These are phyloP conservation scores for Colletotrichum costaricense DNA, from an alignment of 2,329 filamentous ascomycete genomes.

Conservation along the genomic window DNA sequence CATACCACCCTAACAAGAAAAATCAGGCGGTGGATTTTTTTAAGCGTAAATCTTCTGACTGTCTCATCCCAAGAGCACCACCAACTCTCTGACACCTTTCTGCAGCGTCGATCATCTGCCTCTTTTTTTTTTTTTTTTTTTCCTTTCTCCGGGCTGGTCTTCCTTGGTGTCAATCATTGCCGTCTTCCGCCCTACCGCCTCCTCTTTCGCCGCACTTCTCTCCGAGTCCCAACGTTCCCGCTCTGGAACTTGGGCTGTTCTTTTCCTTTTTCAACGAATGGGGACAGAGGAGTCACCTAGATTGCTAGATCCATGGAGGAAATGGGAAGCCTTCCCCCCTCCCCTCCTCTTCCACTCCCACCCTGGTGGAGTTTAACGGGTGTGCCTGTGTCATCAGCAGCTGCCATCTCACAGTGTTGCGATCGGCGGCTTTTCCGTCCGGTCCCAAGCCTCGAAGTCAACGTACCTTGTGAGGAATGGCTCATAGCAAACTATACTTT, in stretches of 20 bases:
- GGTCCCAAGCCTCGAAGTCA: slow-evolving; percentile 20
- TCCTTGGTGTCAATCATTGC: background rate
- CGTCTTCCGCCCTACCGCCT: background rate
- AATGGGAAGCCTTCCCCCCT: too few species aligned
- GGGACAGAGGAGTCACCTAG: background rate
- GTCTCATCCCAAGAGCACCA: slow-evolving; percentile 22
- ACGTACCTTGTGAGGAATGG: background rate
- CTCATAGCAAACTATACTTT: slow-evolving; percentile 12
- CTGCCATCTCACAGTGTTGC: slow-evolving; percentile 16
- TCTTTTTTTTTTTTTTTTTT: background rate
- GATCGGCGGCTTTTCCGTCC: slow-evolving; percentile 24
- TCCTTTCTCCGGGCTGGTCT: background rate
- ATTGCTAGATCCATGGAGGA: background rate
- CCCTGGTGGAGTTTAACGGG: background rate
- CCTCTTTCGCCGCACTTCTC: slow-evolving; percentile 1
- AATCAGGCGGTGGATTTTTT: slow-evolving; percentile 6
- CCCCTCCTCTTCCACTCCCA: background rate
- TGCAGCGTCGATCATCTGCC: slow-evolving; percentile 31
- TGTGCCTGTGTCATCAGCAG: slow-evolving; percentile 15
- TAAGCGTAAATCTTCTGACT: slow-evolving; percentile 31
- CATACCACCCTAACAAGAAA: background rate
- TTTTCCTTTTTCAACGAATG: background rate
- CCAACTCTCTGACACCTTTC: slow-evolving; percentile 17
- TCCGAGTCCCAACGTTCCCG: background rate
- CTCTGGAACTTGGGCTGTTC: background rate